These are phyloP conservation scores for Pythium monospermum DNA, from an alignment of 352 stramenopile species.

Conservation along the genomic window DNA sequence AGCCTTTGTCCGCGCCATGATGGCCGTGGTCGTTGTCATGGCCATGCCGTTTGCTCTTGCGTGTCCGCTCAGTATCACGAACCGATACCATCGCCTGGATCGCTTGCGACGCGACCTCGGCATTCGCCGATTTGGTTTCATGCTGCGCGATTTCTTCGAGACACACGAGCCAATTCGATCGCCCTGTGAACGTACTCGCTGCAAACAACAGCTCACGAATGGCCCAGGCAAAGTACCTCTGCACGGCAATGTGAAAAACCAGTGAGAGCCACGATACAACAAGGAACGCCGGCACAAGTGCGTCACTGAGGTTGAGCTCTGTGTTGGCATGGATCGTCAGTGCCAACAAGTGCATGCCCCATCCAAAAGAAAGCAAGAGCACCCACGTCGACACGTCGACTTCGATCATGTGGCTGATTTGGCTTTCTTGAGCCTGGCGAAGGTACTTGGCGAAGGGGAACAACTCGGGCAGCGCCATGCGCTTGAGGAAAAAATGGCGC, in stretches of 20 bases:
- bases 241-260: neutral
- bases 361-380: slow-evolving; percentile 14
- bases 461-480: slow-evolving; percentile 11
- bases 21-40: slow-evolving; percentile 4
- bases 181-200: neutral
- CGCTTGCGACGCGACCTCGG: neutral
- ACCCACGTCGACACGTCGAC: slow-evolving; percentile 22
- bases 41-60: slow-evolving; percentile 9
- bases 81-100: slow-evolving; percentile 1
- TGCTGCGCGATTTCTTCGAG: slow-evolving; percentile 1
- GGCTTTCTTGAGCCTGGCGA: slow-evolving; percentile 20
- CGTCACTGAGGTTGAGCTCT: neutral
- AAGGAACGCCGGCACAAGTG: neutral
- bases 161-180: slow-evolving; percentile 2
- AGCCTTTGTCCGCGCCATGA: slow-evolving; percentile 24
- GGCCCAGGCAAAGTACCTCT: neutral
- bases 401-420: slow-evolving; percentile 24
- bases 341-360: neutral
- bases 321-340: neutral
- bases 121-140: slow-evolving; percentile 1
- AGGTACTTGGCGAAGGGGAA: slow-evolving; percentile 25
- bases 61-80: neutral
- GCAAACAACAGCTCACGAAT: slow-evolving; percentile 2
- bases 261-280: neutral
- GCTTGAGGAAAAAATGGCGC: slow-evolving; percentile 18